phyloP scores from a whole-genome alignment of 768 basidiomycete genomes.

The Panus rudis region DNA sequence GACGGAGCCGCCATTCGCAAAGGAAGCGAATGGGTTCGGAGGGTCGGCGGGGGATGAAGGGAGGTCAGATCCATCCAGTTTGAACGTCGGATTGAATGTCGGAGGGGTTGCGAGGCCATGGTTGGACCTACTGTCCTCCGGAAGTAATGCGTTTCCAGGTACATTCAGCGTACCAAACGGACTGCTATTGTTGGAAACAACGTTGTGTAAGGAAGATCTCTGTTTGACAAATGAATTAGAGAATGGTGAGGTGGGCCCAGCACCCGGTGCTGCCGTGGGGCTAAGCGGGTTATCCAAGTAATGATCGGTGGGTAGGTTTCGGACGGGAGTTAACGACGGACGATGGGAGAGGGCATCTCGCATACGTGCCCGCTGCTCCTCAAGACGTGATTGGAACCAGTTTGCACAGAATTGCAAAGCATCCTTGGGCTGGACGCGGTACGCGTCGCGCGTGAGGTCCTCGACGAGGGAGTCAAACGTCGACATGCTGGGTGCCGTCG shows the following conservation, averaged over 20 bases:
- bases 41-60: constrained; percentile 51
- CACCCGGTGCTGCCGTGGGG: constrained; percentile 23
- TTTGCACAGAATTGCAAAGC: constrained; percentile 88
- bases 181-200: constrained; percentile 42
- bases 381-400: constrained; percentile 88
- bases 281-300: constrained; percentile 45
- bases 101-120: constrained; percentile 1
- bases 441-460: constrained; percentile 81
- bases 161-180: constrained; percentile 78
- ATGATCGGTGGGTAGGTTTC: constrained; percentile 50
- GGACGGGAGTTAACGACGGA: constrained; percentile 33
- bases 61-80: constrained; percentile 50
- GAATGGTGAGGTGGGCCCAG: constrained; percentile 52
- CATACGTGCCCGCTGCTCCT: constrained; percentile 73
- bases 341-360: constrained; percentile 55
- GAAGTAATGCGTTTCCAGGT: constrained; percentile 71
- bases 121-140: constrained; percentile 29
- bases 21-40: constrained; percentile 30
- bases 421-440: constrained; percentile 84
- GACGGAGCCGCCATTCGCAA: constrained; percentile 23
- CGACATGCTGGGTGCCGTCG: too few species aligned
- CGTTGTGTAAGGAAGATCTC: constrained; percentile 47
- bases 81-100: constrained; percentile 41
- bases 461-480: constrained; percentile 77
- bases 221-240: constrained; percentile 40